phyloP scores from a whole-genome alignment of 2,329 filamentous ascomycete genomes.

The Fragosphaeria purpurea region DNA sequence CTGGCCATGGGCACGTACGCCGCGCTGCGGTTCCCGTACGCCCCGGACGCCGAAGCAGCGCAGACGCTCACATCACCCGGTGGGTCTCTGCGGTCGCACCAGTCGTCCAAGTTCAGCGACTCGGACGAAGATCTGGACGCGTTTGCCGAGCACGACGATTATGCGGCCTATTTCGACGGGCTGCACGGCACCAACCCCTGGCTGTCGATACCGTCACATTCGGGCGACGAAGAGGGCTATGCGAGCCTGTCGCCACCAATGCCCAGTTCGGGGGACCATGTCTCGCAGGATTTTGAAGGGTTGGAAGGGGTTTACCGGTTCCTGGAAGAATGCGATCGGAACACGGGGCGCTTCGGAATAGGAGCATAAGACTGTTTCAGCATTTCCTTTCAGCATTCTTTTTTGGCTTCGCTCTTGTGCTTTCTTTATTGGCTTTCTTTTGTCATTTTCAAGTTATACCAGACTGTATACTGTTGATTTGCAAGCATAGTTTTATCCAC shows the following conservation, averaged over 20 bases:
- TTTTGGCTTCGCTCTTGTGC: too few species aligned
- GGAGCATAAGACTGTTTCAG: too few species aligned
- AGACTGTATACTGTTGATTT: too few species aligned
- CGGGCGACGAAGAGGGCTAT: conserved; percentile 33
- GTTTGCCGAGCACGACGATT: conserved; percentile 10
- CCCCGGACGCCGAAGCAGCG: conserved; percentile 38
- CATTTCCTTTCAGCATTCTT: too few species aligned
- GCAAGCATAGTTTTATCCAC: too few species aligned
- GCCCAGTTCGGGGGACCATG: conserved; percentile 30
- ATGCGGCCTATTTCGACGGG: conserved; percentile 32
- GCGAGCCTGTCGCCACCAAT: conserved; percentile 38
- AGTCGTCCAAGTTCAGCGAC: conserved; percentile 12
- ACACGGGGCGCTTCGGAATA: conserved; percentile 1
- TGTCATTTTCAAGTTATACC: too few species aligned
- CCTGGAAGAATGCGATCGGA: conserved; percentile 46
- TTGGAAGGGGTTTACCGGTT: conserved; percentile 49
- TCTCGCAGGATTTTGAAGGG: conserved; percentile 42
- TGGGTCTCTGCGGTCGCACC: conserved; percentile 35
- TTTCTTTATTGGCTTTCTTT: too few species aligned
- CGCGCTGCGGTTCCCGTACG: conserved; percentile 78
- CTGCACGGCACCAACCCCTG: conserved; percentile 35
- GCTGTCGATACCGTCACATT: conserved; percentile 29
- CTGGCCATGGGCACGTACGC: conserved; percentile 56
- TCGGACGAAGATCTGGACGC: conserved; percentile 18
- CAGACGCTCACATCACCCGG: conserved; percentile 33